Evolutionary conservation across 129 eudicot species (phyloP).

Genomic region (Helianthus annuus): DNA sequence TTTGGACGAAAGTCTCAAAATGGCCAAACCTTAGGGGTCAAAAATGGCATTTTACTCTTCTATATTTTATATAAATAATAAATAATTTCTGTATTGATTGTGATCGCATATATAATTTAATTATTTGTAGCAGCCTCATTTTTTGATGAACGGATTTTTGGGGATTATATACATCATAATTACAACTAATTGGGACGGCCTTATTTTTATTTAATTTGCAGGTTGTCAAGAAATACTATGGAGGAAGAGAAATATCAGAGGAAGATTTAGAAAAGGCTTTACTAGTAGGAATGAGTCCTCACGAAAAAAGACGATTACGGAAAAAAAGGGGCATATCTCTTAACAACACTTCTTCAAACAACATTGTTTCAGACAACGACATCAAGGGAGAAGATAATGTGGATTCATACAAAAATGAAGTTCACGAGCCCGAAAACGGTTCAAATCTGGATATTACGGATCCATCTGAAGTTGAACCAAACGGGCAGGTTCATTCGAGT

Average conservation of each 20-base stretch:
- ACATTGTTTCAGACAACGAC: conserved; percentile 18
- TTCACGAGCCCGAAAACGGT: conserved; percentile 20
- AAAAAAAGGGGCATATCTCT: conserved; percentile 62
- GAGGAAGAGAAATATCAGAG: conserved; percentile 75
- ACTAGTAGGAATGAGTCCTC: conserved; percentile 91
- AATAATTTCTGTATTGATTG: background rate
- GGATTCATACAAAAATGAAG: conserved; percentile 23
- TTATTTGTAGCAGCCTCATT: background rate
- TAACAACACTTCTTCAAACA: conserved; percentile 18
- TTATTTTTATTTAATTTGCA: conserved; percentile 23
- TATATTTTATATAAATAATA: background rate
- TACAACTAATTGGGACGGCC: background rate
- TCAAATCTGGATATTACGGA: conserved; percentile 21
- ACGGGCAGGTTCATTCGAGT: conserved; percentile 10
- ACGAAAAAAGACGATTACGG: conserved; percentile 61
- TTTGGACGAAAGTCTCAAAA: no score
- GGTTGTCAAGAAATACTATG: conserved; percentile 84
- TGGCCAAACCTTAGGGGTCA: no score
- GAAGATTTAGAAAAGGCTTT: conserved; percentile 85
- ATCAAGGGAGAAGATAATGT: conserved; percentile 17
- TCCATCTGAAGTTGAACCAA: conserved; percentile 23
- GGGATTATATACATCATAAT: background rate
- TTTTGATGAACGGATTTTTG: background rate
- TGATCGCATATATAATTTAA: background rate
- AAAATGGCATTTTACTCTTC: background rate